phyloP scores from a whole-genome alignment of 176 grass and related monocot species.

The Aegilops longissima region DNA sequence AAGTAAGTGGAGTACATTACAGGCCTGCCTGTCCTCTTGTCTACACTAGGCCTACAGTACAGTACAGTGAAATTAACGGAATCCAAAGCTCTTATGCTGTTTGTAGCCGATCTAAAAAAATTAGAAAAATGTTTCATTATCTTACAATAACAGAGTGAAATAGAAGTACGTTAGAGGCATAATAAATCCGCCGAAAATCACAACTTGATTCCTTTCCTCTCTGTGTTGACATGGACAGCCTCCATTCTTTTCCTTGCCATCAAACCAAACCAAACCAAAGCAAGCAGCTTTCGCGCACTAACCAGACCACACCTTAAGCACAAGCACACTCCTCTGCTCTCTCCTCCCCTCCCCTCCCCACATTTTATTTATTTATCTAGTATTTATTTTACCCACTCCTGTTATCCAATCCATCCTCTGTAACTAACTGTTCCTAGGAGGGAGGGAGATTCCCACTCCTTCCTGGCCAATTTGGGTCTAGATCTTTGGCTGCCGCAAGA shows the following conservation, averaged over 20 bases:
- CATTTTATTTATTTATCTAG: neutral
- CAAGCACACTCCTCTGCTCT: neutral
- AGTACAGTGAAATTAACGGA: neutral
- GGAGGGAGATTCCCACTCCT: neutral
- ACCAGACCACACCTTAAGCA: neutral
- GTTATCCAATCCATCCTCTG: neutral
- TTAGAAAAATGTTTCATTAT: neutral
- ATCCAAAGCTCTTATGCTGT: neutral
- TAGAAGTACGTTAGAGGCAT: neutral
- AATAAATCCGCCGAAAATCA: neutral
- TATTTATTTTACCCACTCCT: neutral
- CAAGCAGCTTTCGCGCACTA: neutral
- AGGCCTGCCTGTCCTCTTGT: neutral
- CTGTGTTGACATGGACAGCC: too few species aligned
- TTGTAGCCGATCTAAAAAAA: neutral
- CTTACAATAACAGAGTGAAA: neutral
- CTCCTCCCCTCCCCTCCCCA: neutral
- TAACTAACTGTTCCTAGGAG: neutral
- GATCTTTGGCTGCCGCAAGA: slow-evolving; percentile 18
- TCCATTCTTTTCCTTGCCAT: too few species aligned
- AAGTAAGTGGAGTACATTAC: too few species aligned
- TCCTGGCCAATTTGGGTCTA: neutral
- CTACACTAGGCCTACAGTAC: too few species aligned
- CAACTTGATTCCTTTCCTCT: too few species aligned
- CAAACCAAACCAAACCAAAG: neutral